Conservation (phyloP, 148 eudicot genomes). For the Vaccinium darrowii region DNA sequence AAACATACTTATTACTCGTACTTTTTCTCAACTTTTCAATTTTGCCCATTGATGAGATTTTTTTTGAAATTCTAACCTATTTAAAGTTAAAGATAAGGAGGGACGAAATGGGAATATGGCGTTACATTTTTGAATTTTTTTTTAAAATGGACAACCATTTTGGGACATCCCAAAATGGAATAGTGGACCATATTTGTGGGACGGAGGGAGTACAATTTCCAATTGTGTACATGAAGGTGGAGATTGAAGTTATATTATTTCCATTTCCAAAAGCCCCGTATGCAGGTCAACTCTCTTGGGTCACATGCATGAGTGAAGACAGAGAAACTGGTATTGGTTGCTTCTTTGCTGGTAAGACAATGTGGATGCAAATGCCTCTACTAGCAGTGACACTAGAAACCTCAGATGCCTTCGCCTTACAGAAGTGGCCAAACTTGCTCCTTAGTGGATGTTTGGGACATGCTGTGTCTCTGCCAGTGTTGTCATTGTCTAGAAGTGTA, state of each 20-base stretch:
- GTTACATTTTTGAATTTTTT: no score
- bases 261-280: neutral
- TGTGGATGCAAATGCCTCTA: neutral
- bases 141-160: no score
- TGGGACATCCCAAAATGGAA: no score
- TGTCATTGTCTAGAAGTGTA: neutral
- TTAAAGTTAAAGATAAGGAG: no score
- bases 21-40: no score
- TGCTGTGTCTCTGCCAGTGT: neutral
- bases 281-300: no score
- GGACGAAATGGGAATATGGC: no score
- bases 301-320: no score
- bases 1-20: no score
- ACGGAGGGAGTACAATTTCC: neutral
- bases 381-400: neutral
- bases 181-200: no score
- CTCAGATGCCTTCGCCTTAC: neutral
- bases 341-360: neutral
- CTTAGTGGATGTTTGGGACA: neutral
- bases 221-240: neutral
- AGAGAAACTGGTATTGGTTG: neutral
- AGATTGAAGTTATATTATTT: neutral
- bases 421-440: neutral
- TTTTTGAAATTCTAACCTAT: no score
- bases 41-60: no score